Evolutionary conservation across 768 basidiomycete genomes (phyloP).

Genomic region (Trichaptum fuscoviolaceum): DNA sequence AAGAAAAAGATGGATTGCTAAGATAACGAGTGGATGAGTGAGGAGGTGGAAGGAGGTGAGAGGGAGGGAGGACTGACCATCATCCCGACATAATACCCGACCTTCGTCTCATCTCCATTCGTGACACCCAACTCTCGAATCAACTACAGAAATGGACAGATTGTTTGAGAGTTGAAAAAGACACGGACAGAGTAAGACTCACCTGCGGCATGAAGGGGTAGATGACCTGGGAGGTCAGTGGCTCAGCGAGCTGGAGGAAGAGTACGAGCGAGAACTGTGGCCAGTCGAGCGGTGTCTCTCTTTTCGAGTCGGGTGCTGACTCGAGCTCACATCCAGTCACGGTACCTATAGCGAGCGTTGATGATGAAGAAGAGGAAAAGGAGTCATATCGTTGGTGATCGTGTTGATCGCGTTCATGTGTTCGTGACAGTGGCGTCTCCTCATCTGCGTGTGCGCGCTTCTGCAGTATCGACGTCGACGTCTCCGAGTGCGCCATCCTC

Average conservation of each 20-base stretch:
- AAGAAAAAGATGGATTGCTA: conserved; percentile 43
- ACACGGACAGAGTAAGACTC: conserved; percentile 8
- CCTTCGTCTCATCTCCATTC: conserved; percentile 56
- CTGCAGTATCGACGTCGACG: neutral
- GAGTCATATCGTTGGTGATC: neutral
- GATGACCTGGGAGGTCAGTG: conserved; percentile 52
- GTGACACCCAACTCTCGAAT: conserved; percentile 60
- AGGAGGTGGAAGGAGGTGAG: neutral
- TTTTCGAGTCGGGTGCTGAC: conserved; percentile 7
- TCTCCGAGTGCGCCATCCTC: neutral
- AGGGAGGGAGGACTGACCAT: conserved; percentile 38
- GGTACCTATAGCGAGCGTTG: neutral
- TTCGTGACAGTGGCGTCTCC: conserved; percentile 30
- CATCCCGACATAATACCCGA: conserved; percentile 65
- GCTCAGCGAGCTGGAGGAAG: conserved; percentile 50
- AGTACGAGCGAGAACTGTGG: conserved; percentile 44
- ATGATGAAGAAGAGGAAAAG: neutral
- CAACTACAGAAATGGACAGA: conserved; percentile 42
- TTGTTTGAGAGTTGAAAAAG: too few species aligned
- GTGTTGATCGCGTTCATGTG: conserved; percentile 4
- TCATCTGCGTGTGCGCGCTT: conserved; percentile 22
- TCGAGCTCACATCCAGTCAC: neutral
- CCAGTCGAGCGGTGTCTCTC: conserved; percentile 45
- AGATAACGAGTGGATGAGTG: conserved; percentile 13
- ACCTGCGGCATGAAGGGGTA: conserved; percentile 63